Conservation (phyloP, 129 eudicot species). For the Chrysanthemum lavandulifolium region DNA sequence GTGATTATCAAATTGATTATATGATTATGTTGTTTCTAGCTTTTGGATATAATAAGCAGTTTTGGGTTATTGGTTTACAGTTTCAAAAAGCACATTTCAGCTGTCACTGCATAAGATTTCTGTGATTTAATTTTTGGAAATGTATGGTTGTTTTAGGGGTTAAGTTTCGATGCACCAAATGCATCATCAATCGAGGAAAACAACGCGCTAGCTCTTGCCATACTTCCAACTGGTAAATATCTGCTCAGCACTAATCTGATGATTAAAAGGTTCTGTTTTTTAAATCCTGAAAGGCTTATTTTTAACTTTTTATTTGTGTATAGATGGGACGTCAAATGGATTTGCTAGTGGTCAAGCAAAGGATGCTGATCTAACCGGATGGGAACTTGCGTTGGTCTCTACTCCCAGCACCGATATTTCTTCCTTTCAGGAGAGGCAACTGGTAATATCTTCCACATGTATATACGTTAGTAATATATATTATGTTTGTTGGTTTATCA, state of each 20-base stretch:
- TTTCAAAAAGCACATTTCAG: no score
- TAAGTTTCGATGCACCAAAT: constrained; percentile 43
- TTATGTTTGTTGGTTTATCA: neutral
- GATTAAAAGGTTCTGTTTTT: no score
- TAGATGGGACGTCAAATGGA: constrained; percentile 46
- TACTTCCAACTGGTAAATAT: constrained; percentile 65
- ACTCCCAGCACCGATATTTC: constrained; percentile 86
- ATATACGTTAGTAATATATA: neutral
- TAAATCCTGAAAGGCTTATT: neutral
- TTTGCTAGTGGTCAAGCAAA: constrained; percentile 45
- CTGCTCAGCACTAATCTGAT: neutral
- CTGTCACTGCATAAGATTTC: neutral
- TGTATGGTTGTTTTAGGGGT: constrained; percentile 49
- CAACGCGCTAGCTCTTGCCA: constrained; percentile 90
- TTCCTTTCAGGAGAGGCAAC: constrained; percentile 75
- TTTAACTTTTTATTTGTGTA: constrained; percentile 1
- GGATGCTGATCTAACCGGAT: constrained; percentile 82
- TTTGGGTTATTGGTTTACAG: no score
- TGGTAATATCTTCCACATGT: constrained; percentile 47
- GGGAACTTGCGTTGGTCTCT: constrained; percentile 95
- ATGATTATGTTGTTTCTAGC: no score
- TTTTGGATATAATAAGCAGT: no score
- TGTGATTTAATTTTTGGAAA: constrained; percentile 3
- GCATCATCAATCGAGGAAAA: constrained; percentile 73
- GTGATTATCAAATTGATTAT: neutral